Evolutionary conservation across 2,329 filamentous ascomycete genomes (phyloP), one percentile per base, ranked within the genome.

Genomic region (Fonsecaea multimorphosa): DNA sequence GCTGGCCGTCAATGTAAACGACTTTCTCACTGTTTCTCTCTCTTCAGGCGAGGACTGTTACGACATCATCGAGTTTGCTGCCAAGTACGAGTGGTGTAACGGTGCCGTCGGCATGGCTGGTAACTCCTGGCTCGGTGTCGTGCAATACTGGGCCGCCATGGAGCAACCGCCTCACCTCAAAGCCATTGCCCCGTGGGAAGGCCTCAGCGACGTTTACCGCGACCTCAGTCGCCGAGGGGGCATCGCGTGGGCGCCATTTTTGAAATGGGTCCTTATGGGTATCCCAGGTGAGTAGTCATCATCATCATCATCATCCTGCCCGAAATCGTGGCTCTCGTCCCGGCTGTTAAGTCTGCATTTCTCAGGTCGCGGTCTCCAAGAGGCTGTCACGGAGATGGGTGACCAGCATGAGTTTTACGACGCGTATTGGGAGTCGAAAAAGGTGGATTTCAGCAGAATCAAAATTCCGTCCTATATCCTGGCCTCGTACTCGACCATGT

Each of bases 181-280:
- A n/a, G 76, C 76, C 0, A 81, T 84, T 44, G 81, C 80, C 0
- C 83, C 75, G 44, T 82, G 81, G 82, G 82, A 85, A 70, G 82
- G 80, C 8, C 78, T 74, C 49, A 78, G 77, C 0, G 83, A 84
- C 65, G 67, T 83, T 3, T 84, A 81, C 64, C 78, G 81, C 1
- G 82, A 84, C 66, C 76, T 80, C 32, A 79, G 83, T 66, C 76
- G 75, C 32, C 76, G 82, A 2, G 81, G 82, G 14, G 80, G 81
- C 1, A 63, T 68, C 3, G 59, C 59, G 11, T 65, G 58, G 60
- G 52, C 60, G 6, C 60, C 64, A 1, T 66, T 66, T 38, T 24
- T 63, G 19, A 59, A 60, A 27, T 67, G 64, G 61, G 64, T 67
- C 6, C 61, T 67, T 7, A 14, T 59, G 56, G 64, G 64, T 24